phyloP scores from a whole-genome alignment of 2,329 filamentous ascomycete genomes.

The Leptodontidium sp. region DNA sequence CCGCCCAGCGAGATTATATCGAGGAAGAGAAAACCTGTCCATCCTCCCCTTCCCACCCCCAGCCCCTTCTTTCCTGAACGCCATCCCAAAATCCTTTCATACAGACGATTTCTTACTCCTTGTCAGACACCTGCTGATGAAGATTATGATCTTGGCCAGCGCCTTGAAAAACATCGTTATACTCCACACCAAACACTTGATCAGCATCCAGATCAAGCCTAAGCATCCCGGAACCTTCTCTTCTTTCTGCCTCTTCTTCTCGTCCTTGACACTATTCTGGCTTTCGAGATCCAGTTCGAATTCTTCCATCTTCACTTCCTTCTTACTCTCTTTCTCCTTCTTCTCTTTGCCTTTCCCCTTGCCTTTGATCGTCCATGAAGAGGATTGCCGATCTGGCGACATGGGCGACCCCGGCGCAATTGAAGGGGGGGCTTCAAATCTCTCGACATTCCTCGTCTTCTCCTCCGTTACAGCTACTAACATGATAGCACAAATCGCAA shows the following conservation, averaged over 20 bases:
- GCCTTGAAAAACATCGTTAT: slow-evolving; percentile 64
- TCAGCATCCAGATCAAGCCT: slow-evolving; percentile 59
- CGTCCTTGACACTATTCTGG: slow-evolving; percentile 52
- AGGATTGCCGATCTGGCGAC: slow-evolving; percentile 39
- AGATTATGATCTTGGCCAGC: slow-evolving; percentile 57
- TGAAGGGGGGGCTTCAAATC: slow-evolving; percentile 66
- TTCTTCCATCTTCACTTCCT: slow-evolving; percentile 63
- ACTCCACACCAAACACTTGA: slow-evolving; percentile 67
- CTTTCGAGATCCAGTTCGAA: slow-evolving; percentile 71
- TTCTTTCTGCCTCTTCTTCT: slow-evolving; percentile 56
- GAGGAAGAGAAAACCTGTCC: slow-evolving; percentile 10
- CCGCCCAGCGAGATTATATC: slow-evolving; percentile 27
- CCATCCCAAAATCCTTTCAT: slow-evolving; percentile 22
- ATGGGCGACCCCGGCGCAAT: slow-evolving; percentile 37
- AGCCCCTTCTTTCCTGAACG: slow-evolving; percentile 11
- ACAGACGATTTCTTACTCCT: slow-evolving; percentile 50
- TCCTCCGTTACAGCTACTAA: slow-evolving; percentile 66
- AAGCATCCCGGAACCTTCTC: slow-evolving; percentile 58
- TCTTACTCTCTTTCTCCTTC: slow-evolving; percentile 46
- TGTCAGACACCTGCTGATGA: slow-evolving; percentile 59
- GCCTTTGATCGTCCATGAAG: slow-evolving; percentile 33
- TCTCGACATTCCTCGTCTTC: slow-evolving; percentile 58
- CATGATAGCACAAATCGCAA: slow-evolving; percentile 66
- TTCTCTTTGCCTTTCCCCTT: slow-evolving; percentile 34
- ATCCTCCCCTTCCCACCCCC: slow-evolving; percentile 1